Percentiles rank a stretch among this genome's conserved stretches.
Evolutionary conservation across 2,329 filamentous ascomycete genomes (phyloP).

Genomic region (Tolypocladium tropicale): DNA sequence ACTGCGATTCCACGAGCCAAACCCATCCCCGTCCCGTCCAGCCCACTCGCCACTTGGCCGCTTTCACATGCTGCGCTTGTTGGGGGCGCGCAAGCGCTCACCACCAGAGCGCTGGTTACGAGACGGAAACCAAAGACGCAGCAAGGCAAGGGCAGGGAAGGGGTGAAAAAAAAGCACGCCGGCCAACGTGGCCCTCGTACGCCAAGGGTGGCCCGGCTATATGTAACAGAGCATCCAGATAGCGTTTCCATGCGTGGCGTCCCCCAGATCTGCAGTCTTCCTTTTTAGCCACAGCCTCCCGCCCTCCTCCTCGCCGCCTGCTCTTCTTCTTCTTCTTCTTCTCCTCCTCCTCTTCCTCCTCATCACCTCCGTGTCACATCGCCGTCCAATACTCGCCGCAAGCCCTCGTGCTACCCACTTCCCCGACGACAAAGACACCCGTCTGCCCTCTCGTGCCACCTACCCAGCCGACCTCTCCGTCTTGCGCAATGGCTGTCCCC

Average conservation of each 20-base stretch:
- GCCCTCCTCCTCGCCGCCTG: not conserved
- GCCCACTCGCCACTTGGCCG: not conserved
- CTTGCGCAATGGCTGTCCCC: conserved; percentile 22
- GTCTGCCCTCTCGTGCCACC: not conserved
- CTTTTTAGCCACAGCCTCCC: conserved; percentile 2
- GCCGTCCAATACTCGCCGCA: not conserved
- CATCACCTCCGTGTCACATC: not conserved
- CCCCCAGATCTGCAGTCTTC: not conserved
- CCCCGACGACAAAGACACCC: not conserved
- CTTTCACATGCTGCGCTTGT: not conserved
- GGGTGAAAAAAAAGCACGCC: not conserved
- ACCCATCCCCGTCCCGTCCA: not conserved
- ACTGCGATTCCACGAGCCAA: not conserved
- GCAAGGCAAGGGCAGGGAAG: not conserved
- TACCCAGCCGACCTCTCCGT: not conserved
- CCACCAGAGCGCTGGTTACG: no score
- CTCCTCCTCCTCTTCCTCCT: not conserved
- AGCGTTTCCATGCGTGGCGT: not conserved
- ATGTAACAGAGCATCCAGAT: not conserved
- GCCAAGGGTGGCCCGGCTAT: not conserved
- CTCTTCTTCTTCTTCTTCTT: not conserved
- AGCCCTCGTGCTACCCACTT: not conserved
- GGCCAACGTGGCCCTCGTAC: not conserved
- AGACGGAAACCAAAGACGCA: no score
- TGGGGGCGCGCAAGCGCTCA: no score